Base-by-base conservation (phyloP, 164 flowering plant species). In the Vitis rotundifolia region DNA sequence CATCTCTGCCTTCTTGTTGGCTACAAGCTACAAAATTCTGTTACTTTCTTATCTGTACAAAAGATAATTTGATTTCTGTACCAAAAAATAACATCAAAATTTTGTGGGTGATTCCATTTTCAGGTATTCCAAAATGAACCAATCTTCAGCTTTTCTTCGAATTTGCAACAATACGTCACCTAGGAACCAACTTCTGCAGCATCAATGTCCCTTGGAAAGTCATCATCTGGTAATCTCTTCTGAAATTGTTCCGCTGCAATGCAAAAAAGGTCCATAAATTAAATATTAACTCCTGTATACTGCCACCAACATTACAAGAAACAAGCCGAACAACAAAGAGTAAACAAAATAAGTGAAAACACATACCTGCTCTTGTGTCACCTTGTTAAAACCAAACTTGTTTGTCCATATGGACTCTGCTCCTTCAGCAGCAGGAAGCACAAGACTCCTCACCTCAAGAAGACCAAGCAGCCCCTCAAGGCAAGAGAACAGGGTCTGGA, bases 341-440 rank as follows among this genome's bases (percentile, higher is more conserved):
- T 14, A 18, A 62, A 58, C 14, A 31, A 10, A 51, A 18, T 3
- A 54, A 8, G 13, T 5, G 8, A 18, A 65, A 65, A 49, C 10
- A 63, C 74, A 1, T 15, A 87, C 95, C 86, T 88, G 76, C 2
- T 83, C 87, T 6, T 70, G 57, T 8, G 75, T 50, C 22, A 87
- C 67, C 69, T 70, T 81, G 50, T 3, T 59, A 60, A 90, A 90
- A 11, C 90, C 88, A 74, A 88, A 90, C 68, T 75, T 86, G 11
- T 74, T 77, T 1, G 77, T 86, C 95, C 95, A 90, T 49, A 90
- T 77, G 1, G 91, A 79, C 70, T 79, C 83, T 3, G 88, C 88
- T 76, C 85, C 95, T 10, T 82, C 85, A 9, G 95, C 92, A 31
- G 95, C 86, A 5, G 95, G 92, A 59, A 90, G 85, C 59, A 86